Conservation (phyloP, 179 eudicot species). For the Beta macrorhiza region DNA sequence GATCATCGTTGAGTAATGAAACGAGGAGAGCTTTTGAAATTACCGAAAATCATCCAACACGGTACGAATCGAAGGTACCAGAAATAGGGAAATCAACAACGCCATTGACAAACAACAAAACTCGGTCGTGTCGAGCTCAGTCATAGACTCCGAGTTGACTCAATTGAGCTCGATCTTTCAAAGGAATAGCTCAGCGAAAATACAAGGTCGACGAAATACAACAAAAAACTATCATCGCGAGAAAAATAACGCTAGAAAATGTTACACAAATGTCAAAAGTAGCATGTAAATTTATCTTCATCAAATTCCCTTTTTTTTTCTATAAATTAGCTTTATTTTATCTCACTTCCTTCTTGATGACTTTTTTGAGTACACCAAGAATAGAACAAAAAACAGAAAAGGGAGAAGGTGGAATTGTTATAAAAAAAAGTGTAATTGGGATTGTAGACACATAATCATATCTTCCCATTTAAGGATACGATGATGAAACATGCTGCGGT, state of each 20-base stretch:
- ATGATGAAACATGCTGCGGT: too few relatives aligned
- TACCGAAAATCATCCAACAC: constrained; percentile 63
- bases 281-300: constrained; percentile 23
- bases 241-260: neutral
- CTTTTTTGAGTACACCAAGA: constrained; percentile 15
- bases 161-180: constrained; percentile 56
- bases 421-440: too few relatives aligned
- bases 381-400: constrained; percentile 15
- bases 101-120: constrained; percentile 58
- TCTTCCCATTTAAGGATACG: too few relatives aligned
- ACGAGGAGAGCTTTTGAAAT: neutral
- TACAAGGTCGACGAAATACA: constrained; percentile 49
- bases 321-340: neutral
- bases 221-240: constrained; percentile 29
- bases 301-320: neutral
- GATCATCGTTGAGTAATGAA: too few relatives aligned
- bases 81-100: constrained; percentile 78
- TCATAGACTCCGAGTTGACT: constrained; percentile 75
- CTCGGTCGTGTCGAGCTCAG: constrained; percentile 63
- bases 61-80: constrained; percentile 78
- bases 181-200: constrained; percentile 71
- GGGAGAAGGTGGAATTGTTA: constrained; percentile 3
- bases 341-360: too few relatives aligned
- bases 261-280: constrained; percentile 30
- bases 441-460: too few relatives aligned